phyloP scores from a whole-genome alignment of 179 eudicot genomes.

The Beta macrorhiza region DNA sequence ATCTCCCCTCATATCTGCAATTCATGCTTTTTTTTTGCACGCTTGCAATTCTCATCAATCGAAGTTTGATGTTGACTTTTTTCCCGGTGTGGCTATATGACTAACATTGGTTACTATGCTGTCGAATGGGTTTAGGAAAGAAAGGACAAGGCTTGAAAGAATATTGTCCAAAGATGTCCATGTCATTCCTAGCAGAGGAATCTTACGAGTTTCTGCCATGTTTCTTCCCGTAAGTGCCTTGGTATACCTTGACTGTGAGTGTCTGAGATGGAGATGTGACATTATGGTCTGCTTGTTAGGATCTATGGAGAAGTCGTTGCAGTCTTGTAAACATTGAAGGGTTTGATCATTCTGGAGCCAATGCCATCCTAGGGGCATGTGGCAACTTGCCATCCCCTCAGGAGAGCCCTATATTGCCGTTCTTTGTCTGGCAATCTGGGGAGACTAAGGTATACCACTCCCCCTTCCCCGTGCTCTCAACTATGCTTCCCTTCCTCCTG shows the following conservation, averaged over 20 bases:
- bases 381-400: conserved; percentile 53
- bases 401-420: conserved; percentile 62
- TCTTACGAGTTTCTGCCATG: conserved; percentile 75
- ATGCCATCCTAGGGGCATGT: conserved; percentile 69
- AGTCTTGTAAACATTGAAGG: conserved; percentile 69
- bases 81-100: background rate
- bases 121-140: conserved; percentile 52
- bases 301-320: conserved; percentile 82
- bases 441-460: conserved; percentile 51
- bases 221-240: conserved; percentile 70
- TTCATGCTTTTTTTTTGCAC: background rate
- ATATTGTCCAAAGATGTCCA: conserved; percentile 56
- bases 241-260: background rate
- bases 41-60: background rate
- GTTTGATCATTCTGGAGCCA: conserved; percentile 74
- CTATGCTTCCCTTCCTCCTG: too few species aligned
- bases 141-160: conserved; percentile 62
- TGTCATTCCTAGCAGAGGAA: conserved; percentile 79
- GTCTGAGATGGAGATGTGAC: conserved; percentile 16
- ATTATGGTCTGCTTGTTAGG: conserved; percentile 41
- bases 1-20: background rate
- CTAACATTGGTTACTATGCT: background rate
- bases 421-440: conserved; percentile 84
- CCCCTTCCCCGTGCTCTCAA: background rate
- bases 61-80: background rate